Evolutionary conservation across 805 yeast species (phyloP), one percentile per base, ranked within the genome.

Genomic region (Phaffomyces opuntiae): DNA sequence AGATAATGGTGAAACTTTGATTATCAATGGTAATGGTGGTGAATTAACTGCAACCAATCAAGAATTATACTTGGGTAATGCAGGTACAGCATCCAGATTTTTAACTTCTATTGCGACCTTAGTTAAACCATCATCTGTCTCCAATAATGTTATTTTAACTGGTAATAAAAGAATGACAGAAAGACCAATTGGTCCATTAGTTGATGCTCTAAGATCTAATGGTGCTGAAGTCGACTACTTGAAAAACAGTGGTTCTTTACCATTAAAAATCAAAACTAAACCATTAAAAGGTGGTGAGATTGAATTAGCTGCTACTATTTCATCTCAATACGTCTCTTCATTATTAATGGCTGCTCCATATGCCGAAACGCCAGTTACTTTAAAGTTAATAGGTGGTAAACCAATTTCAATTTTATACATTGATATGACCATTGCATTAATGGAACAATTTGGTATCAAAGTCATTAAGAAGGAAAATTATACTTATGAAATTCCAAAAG

Each of bases 151-250:
- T 27, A 68, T 80, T 7, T 73, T 93, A 51, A 93, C 98, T 2
- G 99, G 99, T 54, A 93, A 93, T 65, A 83, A 87, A 42, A 79
- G 99, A 66, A 93, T 93, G 99, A 95, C 90, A 65, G 95, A 90
- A 65, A 77, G 99, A 57, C 99, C 99, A 17, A 87, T 88, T 56
- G 98, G 96, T 31, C 96, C 98, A 3, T 74, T 93, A 46, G 96
- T 93, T 12, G 96, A 89, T 56, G 96, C 99, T 5, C 72, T 93
- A 53, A 74, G 83, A 46, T 66, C 76, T 9, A 91, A 90, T 56
- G 98, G 98, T 36, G 78, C 89, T 3, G 60, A 68, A 12, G 77
- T 93, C 41, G 80, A 78, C 36, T 93, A 87, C 60, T 64, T 81
- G 52, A 87, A 87, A 55, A 70, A 66, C 26, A 71, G 75, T 50